A percentile compares a stretch with the other conserved stretches of the same genome.
These are phyloP conservation scores for Microdochium bolleyi DNA, from an alignment of 2,329 filamentous ascomycete genomes.

Conservation along the genomic window DNA sequence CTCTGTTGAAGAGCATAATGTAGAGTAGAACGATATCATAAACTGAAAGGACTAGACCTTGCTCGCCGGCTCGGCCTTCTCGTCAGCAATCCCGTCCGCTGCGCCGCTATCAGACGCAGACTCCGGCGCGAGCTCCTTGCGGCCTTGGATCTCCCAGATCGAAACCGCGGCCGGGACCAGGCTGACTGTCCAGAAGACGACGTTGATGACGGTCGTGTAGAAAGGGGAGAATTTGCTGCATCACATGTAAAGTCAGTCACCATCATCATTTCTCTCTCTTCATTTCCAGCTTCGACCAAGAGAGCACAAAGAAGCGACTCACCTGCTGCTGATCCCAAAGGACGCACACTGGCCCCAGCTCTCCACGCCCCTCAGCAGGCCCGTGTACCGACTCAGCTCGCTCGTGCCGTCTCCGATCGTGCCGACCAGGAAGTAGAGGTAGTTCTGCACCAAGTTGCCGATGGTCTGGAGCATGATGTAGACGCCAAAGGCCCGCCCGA, in stretches of 20 bases:
- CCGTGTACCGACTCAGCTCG: slow-evolving; percentile 33
- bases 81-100: neutral
- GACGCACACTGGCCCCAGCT: slow-evolving; percentile 25
- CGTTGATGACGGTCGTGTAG: slow-evolving; percentile 14
- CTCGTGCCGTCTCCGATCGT: slow-evolving; percentile 49
- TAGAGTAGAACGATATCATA: slow-evolving; percentile 15
- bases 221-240: slow-evolving; percentile 13
- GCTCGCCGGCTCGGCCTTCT: neutral
- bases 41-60: neutral
- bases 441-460: slow-evolving; percentile 44
- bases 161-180: slow-evolving; percentile 9
- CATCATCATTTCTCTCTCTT: too few species aligned
- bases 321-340: slow-evolving; percentile 12
- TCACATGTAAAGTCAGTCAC: too few species aligned
- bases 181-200: slow-evolving; percentile 13
- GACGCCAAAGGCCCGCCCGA: slow-evolving; percentile 58
- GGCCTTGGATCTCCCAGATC: slow-evolving; percentile 11
- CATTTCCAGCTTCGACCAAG: too few species aligned
- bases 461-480: slow-evolving; percentile 56
- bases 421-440: slow-evolving; percentile 46
- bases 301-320: neutral
- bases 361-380: slow-evolving; percentile 30
- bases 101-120: neutral
- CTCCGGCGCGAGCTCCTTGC: neutral
- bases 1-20: neutral